Percentiles rank a stretch among this genome's conserved stretches.
Conservation (phyloP, 371 early-diverging fungal genomes). For the Mortierella sp. region DNA sequence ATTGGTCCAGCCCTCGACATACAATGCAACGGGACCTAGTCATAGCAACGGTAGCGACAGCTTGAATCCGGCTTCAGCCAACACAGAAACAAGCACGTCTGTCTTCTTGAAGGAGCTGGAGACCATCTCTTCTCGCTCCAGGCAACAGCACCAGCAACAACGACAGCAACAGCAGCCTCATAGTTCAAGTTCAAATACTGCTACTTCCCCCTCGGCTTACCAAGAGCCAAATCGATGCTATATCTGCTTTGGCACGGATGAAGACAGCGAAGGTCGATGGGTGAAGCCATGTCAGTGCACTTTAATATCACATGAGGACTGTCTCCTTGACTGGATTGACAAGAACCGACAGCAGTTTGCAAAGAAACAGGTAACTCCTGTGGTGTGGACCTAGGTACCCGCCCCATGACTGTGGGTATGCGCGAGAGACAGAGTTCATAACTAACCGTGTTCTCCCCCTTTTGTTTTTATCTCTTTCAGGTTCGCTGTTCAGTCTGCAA, state of each 20-base stretch:
- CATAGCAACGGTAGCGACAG: conserved; percentile 1
- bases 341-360: conserved; percentile 74
- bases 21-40: too few relatives aligned
- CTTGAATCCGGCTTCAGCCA: neutral
- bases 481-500: conserved; percentile 84
- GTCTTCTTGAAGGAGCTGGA: conserved; percentile 37
- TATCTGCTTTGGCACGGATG: conserved; percentile 76
- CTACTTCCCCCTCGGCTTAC: conserved; percentile 7
- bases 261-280: conserved; percentile 72
- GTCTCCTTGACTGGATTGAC: conserved; percentile 81
- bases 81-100: conserved; percentile 10
- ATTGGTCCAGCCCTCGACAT: too few relatives aligned
- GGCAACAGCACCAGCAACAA: conserved; percentile 13
- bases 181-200: neutral
- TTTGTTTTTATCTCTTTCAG: conserved; percentile 30
- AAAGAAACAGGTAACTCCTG: conserved; percentile 59
- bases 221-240: conserved; percentile 62
- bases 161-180: neutral
- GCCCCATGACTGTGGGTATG: too few relatives aligned
- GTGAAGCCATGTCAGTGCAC: conserved; percentile 82
- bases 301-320: conserved; percentile 77
- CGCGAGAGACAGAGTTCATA: too few relatives aligned
- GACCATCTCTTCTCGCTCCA: conserved; percentile 26
- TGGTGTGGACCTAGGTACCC: too few relatives aligned
- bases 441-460: conserved; percentile 6